phyloP scores from a whole-genome alignment of 2,329 filamentous ascomycete species.

The Fusarium acutatum region DNA sequence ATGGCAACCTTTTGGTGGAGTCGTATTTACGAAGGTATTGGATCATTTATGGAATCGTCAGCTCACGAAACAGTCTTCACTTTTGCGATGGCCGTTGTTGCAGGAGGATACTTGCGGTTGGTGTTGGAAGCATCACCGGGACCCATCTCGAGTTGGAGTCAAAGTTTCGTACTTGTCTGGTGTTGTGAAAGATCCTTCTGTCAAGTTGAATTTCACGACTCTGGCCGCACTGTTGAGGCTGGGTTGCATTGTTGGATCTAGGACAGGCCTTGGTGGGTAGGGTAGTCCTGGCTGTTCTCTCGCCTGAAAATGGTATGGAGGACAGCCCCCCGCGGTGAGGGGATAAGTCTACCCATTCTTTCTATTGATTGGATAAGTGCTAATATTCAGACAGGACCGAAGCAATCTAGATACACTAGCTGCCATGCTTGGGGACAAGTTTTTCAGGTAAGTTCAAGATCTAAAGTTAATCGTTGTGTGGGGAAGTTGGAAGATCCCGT shows the following conservation, averaged over 20 bases:
- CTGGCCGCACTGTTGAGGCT: conserved; percentile 22
- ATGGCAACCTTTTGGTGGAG: conserved; percentile 23
- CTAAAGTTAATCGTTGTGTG: neutral
- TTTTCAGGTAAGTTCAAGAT: neutral
- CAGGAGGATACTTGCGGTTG: conserved; percentile 1
- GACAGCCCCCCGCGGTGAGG: conserved; percentile 55
- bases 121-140: conserved; percentile 58
- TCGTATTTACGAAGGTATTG: conserved; percentile 32
- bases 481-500: conserved; percentile 4
- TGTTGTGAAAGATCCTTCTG: conserved; percentile 27
- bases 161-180: conserved; percentile 92
- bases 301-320: conserved; percentile 60
- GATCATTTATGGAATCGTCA: conserved; percentile 11
- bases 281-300: conserved; percentile 60
- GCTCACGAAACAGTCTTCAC: conserved; percentile 19
- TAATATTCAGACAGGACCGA: conserved; percentile 41
- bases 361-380: conserved; percentile 21
- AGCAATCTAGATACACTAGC: neutral
- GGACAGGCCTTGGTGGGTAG: conserved; percentile 39
- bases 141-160: conserved; percentile 94
- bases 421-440: neutral
- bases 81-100: conserved; percentile 12
- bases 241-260: conserved; percentile 35
- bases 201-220: neutral
- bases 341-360: conserved; percentile 58